These are phyloP conservation scores for Populus pruinosa DNA, from an alignment of 345 rosid species.

Conservation along the genomic window DNA sequence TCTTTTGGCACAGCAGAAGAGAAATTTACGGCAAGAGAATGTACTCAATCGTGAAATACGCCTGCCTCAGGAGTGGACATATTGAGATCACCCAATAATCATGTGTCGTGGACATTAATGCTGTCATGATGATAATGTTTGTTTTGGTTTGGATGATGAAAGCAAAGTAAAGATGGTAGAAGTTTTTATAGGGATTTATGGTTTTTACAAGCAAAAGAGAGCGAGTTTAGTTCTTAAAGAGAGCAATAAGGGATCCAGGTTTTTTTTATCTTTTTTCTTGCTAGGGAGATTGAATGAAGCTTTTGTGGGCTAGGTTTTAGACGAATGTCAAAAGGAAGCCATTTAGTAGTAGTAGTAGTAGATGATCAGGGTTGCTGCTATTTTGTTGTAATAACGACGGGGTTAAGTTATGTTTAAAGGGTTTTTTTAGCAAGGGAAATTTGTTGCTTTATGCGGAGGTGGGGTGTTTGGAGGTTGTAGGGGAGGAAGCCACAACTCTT, in stretches of 20 bases:
- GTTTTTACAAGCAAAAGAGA: neutral
- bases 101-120: neutral
- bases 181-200: neutral
- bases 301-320: neutral
- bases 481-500: neutral
- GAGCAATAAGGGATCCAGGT: neutral
- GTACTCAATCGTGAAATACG: constrained; percentile 33
- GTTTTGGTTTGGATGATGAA: neutral
- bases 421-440: neutral
- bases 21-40: constrained; percentile 21
- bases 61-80: constrained; percentile 69
- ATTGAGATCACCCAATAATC: constrained; percentile 23
- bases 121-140: neutral
- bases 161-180: neutral
- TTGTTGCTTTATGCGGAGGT: neutral
- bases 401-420: neutral
- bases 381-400: neutral
- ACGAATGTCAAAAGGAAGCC: neutral
- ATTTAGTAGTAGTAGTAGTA: neutral
- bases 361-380: neutral
- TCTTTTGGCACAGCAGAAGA: constrained; percentile 21
- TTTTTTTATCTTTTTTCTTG: neutral
- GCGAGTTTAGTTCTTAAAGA: neutral
- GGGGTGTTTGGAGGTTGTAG: neutral
- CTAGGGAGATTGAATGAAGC: neutral